phyloP scores from a whole-genome alignment of 495 filamentous ascomycete species.

The Podospora australis region DNA sequence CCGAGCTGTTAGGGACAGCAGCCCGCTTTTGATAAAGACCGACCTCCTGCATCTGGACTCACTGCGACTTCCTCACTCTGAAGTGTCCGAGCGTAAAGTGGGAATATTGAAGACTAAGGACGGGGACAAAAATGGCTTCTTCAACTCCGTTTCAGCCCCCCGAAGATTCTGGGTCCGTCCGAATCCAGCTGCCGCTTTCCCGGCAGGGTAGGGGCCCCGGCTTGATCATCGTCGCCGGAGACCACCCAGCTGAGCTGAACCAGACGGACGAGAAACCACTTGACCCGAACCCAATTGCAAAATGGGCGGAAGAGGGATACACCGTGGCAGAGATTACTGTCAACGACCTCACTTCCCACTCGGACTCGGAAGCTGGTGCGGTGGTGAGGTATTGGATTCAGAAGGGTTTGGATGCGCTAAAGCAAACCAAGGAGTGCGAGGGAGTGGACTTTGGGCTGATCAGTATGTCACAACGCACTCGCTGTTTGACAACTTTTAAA shows the following conservation, averaged over 20 bases:
- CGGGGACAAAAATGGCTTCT: not conserved
- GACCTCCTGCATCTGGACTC: no score
- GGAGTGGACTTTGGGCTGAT: slow-evolving; percentile 29
- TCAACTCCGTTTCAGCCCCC: not conserved
- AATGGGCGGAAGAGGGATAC: slow-evolving; percentile 58
- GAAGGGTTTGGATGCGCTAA: slow-evolving; percentile 20
- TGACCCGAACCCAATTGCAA: slow-evolving; percentile 42
- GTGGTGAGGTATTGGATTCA: no score
- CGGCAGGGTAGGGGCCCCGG: slow-evolving; percentile 50
- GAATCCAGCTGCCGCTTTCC: slow-evolving; percentile 49
- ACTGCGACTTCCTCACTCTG: no score
- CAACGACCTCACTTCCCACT: not conserved
- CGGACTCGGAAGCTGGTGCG: no score
- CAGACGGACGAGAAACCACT: slow-evolving; percentile 19
- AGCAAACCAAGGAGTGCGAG: slow-evolving; percentile 22
- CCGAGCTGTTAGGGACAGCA: no score
- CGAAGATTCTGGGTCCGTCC: slow-evolving; percentile 2
- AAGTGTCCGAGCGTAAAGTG: no score
- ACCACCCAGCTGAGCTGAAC: slow-evolving; percentile 1
- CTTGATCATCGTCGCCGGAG: slow-evolving; percentile 36
- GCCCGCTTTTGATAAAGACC: no score
- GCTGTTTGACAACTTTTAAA: not conserved
- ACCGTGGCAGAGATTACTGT: slow-evolving; percentile 38
- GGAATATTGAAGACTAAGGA: no score
- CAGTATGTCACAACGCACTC: slow-evolving; percentile 18